Percentiles rank a stretch among this genome's conserved stretches.
Evolutionary conservation across 1,284 basidiomycete genomes (phyloP).

Genomic region (Marasmius fiardii): DNA sequence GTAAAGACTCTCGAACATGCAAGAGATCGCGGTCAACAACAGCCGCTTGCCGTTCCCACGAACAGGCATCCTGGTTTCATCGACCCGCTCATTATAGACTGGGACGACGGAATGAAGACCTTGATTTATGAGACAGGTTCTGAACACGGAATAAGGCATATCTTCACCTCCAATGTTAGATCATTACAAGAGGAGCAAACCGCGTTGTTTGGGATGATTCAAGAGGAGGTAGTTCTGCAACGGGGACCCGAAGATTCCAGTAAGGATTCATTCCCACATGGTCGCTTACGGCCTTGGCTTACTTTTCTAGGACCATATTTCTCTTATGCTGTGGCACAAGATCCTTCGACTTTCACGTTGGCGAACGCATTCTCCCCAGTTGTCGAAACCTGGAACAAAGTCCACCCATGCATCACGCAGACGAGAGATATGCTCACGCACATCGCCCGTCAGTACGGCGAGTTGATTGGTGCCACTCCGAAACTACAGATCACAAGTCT

Average conservation of each 20-base stretch:
- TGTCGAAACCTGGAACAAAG: conserved; percentile 1
- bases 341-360: neutral
- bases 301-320: conserved; percentile 16
- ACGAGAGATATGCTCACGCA: conserved; percentile 2
- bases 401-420: conserved; percentile 3
- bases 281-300: neutral
- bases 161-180: conserved; percentile 38
- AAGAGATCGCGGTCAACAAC: conserved; percentile 31
- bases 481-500: conserved; percentile 2
- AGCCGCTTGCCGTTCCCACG: conserved; percentile 27
- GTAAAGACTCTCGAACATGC: conserved; percentile 21
- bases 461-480: neutral
- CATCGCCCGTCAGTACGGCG: conserved; percentile 6
- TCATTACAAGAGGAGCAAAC: conserved; percentile 31
- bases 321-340: conserved; percentile 2
- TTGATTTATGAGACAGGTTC: conserved; percentile 23
- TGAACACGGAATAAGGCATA: conserved; percentile 28
- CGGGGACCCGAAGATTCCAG: conserved; percentile 24
- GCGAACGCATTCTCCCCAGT: neutral
- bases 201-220: conserved; percentile 30
- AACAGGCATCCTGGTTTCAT: conserved; percentile 24
- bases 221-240: conserved; percentile 30
- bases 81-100: conserved; percentile 19
- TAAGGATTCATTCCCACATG: conserved; percentile 16
- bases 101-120: conserved; percentile 34